phyloP scores from a whole-genome alignment of 2,329 filamentous ascomycete species.

The Peltaster fructicola region DNA sequence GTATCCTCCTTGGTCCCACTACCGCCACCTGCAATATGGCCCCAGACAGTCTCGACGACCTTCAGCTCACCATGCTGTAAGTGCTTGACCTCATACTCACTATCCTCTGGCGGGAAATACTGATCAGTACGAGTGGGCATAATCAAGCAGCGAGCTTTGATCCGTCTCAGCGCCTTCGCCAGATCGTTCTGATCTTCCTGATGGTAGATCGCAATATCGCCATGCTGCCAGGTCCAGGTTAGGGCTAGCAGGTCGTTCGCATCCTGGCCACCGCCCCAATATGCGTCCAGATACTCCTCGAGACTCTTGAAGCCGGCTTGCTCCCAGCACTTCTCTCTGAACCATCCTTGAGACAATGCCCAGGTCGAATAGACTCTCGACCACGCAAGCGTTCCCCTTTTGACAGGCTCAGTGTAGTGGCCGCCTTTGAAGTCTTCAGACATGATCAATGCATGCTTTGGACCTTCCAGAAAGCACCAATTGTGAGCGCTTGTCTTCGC shows the following conservation, averaged over 20 bases:
- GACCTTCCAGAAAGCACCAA: constrained; percentile 37
- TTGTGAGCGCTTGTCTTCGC: constrained; percentile 36
- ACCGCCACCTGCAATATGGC: constrained; percentile 24
- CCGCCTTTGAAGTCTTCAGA: constrained; percentile 25
- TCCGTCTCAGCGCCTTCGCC: constrained; percentile 18
- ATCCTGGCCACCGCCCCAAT: constrained; percentile 13
- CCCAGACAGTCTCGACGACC: constrained; percentile 23
- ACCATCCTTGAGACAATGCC: constrained; percentile 25
- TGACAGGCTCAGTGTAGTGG: constrained; percentile 5
- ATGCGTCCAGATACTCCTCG: constrained; percentile 16
- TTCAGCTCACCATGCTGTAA: constrained; percentile 17
- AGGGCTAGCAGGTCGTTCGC: constrained; percentile 22
- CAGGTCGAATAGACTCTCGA: constrained; percentile 22
- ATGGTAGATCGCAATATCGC: constrained; percentile 20
- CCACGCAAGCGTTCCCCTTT: constrained; percentile 20
- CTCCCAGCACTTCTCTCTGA: constrained; percentile 21
- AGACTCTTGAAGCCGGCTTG: constrained; percentile 16
- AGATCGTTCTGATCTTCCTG: constrained; percentile 16
- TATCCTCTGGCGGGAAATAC: constrained; percentile 25
- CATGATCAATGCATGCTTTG: constrained; percentile 30
- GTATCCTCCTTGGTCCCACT: constrained; percentile 19
- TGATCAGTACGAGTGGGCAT: constrained; percentile 24
- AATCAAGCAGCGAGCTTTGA: constrained; percentile 21
- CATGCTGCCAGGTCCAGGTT: constrained; percentile 25
- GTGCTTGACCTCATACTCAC: constrained; percentile 19